Percentiles rank a stretch among this genome's conserved stretches.
Conservation (phyloP, 192 early-diverging fungal species). For the Spizellomyces punctatus region DNA sequence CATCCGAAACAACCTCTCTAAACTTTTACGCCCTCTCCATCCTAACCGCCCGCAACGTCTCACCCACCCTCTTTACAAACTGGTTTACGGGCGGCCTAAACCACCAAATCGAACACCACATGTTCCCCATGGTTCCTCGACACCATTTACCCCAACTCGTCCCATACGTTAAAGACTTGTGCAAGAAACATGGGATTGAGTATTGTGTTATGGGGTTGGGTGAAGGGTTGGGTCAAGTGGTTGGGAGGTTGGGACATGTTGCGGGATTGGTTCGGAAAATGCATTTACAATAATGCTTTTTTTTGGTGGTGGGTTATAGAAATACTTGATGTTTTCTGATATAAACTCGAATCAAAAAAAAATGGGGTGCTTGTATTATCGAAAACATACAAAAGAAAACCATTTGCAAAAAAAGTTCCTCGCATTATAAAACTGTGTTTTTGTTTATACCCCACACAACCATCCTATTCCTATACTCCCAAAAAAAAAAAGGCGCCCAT, state of each 20-base stretch:
- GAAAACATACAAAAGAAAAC: no score
- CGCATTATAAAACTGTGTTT: no score
- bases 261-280: slow-evolving; percentile 41
- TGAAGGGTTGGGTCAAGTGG: slow-evolving; percentile 66
- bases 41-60: slow-evolving; percentile 78
- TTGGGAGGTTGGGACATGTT: slow-evolving; percentile 52
- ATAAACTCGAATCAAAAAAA: no score
- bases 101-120: slow-evolving; percentile 88
- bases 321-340: no score
- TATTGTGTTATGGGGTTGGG: slow-evolving; percentile 67
- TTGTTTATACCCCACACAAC: no score
- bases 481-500: no score
- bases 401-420: no score
- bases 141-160: slow-evolving; percentile 68
- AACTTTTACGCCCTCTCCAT: slow-evolving; percentile 78
- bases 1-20: slow-evolving; percentile 62
- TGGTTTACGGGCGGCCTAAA: slow-evolving; percentile 86
- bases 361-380: no score
- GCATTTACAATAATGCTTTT: slow-evolving; percentile 13
- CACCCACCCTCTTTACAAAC: slow-evolving; percentile 59
- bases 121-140: slow-evolving; percentile 81
- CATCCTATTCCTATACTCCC: no score
- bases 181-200: slow-evolving; percentile 65
- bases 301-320: no score
- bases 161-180: slow-evolving; percentile 64